These are phyloP conservation scores for Penicillium pulvis DNA, from an alignment of 495 filamentous ascomycete species.

Conservation along the genomic window DNA sequence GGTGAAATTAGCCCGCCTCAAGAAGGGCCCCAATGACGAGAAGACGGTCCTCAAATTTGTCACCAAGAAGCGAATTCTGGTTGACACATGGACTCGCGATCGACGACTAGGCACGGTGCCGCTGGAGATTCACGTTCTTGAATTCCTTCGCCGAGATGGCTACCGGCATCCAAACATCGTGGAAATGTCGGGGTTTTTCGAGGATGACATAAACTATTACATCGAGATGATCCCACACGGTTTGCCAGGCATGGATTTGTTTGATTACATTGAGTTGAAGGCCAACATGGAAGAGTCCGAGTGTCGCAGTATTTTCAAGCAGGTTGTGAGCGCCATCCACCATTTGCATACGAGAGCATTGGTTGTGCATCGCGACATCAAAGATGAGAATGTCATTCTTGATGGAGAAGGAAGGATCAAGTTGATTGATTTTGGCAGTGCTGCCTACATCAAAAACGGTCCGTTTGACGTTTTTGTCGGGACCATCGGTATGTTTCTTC, in stretches of 20 bases:
- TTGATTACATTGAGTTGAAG: slow-evolving; percentile 97
- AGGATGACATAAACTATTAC: slow-evolving; percentile 97
- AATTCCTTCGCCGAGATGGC: slow-evolving; percentile 87
- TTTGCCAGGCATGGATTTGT: slow-evolving; percentile 96
- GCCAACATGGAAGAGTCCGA: slow-evolving; percentile 96
- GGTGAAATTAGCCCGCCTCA: slow-evolving; percentile 92
- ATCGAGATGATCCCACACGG: slow-evolving; percentile 98
- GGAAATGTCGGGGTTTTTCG: slow-evolving; percentile 98
- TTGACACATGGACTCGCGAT: slow-evolving; percentile 98
- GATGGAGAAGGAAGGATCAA: slow-evolving; percentile 97
- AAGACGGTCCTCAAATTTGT: slow-evolving; percentile 98
- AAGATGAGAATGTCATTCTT: slow-evolving; percentile 95
- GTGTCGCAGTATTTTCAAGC: slow-evolving; percentile 91
- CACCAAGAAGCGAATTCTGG: slow-evolving; percentile 93
- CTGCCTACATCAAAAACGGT: slow-evolving; percentile 96
- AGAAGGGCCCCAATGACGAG: slow-evolving; percentile 63
- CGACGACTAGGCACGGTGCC: slow-evolving; percentile 94
- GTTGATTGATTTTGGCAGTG: slow-evolving; percentile 96
- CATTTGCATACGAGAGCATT: slow-evolving; percentile 89
- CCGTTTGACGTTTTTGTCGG: slow-evolving; percentile 99
- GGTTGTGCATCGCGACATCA: slow-evolving; percentile 97
- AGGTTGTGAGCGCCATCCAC: slow-evolving; percentile 85
- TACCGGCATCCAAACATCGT: slow-evolving; percentile 94
- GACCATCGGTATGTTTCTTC: slow-evolving; percentile 78
- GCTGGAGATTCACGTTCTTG: slow-evolving; percentile 94